Conservation (phyloP, 306 rosid species). For the Cercis canadensis region DNA sequence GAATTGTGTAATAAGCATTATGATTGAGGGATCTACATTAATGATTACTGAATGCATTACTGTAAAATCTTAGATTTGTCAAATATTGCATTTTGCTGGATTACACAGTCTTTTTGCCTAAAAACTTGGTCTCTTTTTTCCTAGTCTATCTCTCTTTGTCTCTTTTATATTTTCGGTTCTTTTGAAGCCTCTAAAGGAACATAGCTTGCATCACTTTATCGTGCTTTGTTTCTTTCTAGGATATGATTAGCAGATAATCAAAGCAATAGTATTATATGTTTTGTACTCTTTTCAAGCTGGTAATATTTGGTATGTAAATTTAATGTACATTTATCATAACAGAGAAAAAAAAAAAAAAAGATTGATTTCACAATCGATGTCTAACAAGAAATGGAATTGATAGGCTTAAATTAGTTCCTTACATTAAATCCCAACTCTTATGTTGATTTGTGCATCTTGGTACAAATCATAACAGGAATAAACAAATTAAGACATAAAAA, state of each 20-base stretch:
- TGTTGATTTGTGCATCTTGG: too few species aligned
- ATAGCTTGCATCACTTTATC: constrained; percentile 18
- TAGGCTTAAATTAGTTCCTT: too few species aligned
- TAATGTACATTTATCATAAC: too few species aligned
- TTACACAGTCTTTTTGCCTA: constrained; percentile 40
- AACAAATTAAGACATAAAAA: too few species aligned
- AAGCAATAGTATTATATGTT: background rate
- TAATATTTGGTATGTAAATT: too few species aligned
- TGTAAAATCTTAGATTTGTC: constrained; percentile 13
- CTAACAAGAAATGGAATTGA: too few species aligned
- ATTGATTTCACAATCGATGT: too few species aligned
- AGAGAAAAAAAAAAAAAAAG: too few species aligned
- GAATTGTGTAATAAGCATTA: too few species aligned
- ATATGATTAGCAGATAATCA: constrained; percentile 31
- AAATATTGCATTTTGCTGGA: constrained; percentile 40
- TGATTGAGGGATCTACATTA: background rate
- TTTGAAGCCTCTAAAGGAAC: constrained; percentile 1
- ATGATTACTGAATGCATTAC: constrained; percentile 31
- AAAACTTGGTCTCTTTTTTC: background rate
- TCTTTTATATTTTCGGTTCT: background rate
- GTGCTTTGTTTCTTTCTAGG: constrained; percentile 15
- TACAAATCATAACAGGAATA: too few species aligned
- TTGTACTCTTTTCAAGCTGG: background rate
- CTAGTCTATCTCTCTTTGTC: background rate
- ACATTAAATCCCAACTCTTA: too few species aligned